Conservation (phyloP, 139 green algal species). For the Coelastrella sp. region DNA sequence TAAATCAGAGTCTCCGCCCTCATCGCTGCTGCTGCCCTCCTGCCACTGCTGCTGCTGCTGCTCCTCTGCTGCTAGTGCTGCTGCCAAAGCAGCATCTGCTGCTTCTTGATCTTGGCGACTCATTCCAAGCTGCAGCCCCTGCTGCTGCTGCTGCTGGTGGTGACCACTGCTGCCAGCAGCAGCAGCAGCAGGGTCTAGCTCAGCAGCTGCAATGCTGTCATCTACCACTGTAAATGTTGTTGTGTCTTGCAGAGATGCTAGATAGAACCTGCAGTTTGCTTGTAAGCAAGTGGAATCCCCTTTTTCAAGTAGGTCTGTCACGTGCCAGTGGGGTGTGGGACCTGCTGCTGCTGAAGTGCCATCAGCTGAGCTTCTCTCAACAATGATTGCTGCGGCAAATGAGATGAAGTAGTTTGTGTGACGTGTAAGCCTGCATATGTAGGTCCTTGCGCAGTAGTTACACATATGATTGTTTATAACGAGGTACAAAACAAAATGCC, state of each 20-base stretch:
- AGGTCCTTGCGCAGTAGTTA: no score
- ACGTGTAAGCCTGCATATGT: no score
- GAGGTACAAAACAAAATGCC: no score
- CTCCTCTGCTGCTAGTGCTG: constrained; percentile 30
- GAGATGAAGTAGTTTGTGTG: no score
- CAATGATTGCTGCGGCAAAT: no score
- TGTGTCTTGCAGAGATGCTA: not conserved
- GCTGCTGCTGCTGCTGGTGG: constrained; percentile 30
- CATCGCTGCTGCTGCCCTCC: no score
- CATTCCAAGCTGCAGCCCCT: not conserved
- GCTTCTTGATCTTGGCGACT: constrained; percentile 26
- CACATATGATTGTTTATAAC: no score
- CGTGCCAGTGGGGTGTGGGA: not conserved
- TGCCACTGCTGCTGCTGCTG: not conserved
- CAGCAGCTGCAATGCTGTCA: not conserved
- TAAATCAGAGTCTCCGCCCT: no score
- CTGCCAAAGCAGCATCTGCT: constrained; percentile 25
- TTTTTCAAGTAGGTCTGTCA: not conserved
- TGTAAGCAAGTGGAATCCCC: constrained; percentile 1
- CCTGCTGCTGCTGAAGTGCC: no score
- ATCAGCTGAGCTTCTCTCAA: no score
- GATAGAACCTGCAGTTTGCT: constrained; percentile 9
- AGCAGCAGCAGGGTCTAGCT: not conserved
- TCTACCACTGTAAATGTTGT: constrained; percentile 7
- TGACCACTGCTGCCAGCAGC: not conserved